These are phyloP conservation scores for Coriaria nepalensis DNA, from an alignment of 306 rosid species.

Conservation along the genomic window DNA sequence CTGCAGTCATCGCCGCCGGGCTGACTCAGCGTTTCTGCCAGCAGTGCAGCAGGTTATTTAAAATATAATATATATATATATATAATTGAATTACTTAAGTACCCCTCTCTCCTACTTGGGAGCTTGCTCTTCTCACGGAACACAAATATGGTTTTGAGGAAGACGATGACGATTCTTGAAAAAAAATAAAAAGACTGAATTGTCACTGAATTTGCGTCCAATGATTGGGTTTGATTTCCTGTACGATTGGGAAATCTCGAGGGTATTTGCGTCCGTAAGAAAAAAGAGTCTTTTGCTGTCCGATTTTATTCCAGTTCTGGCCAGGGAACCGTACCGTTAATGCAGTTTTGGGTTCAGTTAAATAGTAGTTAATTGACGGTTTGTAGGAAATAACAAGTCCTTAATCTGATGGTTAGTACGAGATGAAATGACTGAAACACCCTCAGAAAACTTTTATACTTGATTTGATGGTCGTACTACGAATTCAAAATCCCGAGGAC, in stretches of 20 bases:
- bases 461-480: slow-evolving; percentile 38
- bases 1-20: slow-evolving; percentile 88
- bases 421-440: slow-evolving; percentile 23
- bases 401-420: background rate
- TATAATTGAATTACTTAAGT: background rate
- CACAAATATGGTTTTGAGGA: no score
- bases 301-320: background rate
- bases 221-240: slow-evolving; percentile 33
- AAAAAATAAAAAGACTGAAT: slow-evolving; percentile 10
- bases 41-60: slow-evolving; percentile 88
- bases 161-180: no score
- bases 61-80: background rate
- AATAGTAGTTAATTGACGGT: no score
- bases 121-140: background rate
- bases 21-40: slow-evolving; percentile 99
- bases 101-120: background rate
- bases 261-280: slow-evolving; percentile 37
- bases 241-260: slow-evolving; percentile 7
- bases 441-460: slow-evolving; percentile 19
- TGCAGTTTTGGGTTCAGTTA: no score
- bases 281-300: background rate
- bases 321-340: background rate
- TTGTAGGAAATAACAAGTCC: no score
- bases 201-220: slow-evolving; percentile 17
- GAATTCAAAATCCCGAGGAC: slow-evolving; percentile 73